A percentile compares a stretch with the other conserved stretches of the same genome.
phyloP scores from a whole-genome alignment of 2,329 filamentous ascomycete genomes.

The Epichloe gansuensis region DNA sequence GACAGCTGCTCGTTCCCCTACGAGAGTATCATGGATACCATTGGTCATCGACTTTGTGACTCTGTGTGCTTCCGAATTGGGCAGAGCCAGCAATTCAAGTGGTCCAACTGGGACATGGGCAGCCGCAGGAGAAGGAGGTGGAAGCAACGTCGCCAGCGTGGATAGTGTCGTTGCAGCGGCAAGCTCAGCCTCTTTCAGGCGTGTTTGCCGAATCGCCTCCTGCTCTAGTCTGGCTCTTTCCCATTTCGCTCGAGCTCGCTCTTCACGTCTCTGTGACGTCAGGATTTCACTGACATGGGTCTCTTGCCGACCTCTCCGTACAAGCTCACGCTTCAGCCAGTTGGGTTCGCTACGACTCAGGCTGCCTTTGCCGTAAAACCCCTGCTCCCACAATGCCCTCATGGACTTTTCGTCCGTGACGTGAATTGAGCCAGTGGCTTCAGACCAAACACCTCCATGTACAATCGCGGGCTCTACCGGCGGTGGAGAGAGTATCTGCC shows the following conservation, averaged over 20 bases:
- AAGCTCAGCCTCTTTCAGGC: conserved; percentile 30
- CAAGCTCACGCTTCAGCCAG: conserved; percentile 77
- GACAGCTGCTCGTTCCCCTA: background rate
- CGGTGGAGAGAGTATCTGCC: conserved; percentile 56
- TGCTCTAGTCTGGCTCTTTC: conserved; percentile 81
- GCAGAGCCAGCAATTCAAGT: conserved; percentile 25
- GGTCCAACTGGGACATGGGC: conserved; percentile 31
- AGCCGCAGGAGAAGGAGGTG: background rate
- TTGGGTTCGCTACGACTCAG: conserved; percentile 89
- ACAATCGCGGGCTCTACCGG: conserved; percentile 49
- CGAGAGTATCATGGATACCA: background rate
- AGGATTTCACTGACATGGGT: conserved; percentile 67
- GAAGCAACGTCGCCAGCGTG: background rate
- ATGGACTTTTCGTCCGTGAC: conserved; percentile 65
- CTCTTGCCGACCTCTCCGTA: conserved; percentile 50
- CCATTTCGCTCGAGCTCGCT: conserved; percentile 75
- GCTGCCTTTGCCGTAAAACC: conserved; percentile 91
- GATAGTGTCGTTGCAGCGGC: conserved; percentile 12
- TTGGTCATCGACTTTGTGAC: background rate
- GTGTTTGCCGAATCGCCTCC: conserved; percentile 65
- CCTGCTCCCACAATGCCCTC: conserved; percentile 82
- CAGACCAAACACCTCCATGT: conserved; percentile 69
- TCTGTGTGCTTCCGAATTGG: conserved; percentile 3
- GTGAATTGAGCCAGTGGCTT: conserved; percentile 69
- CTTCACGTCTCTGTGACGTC: conserved; percentile 63